Evolutionary conservation across 129 eudicot species (phyloP).

Genomic region (Glebionis coronaria): DNA sequence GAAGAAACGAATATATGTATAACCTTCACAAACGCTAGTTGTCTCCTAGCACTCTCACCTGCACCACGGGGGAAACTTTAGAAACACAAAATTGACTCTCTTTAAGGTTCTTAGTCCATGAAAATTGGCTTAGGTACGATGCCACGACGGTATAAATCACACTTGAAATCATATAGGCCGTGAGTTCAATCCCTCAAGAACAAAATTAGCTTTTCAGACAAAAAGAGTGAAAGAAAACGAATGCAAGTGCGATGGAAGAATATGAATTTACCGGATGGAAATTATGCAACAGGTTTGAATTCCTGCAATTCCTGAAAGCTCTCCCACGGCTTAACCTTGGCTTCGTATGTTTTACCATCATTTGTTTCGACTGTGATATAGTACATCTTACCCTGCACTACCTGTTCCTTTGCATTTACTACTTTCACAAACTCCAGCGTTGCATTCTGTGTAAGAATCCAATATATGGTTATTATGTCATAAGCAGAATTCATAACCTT

Average conservation of each 20-base stretch:
- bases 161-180: not conserved
- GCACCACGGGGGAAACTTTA: not conserved
- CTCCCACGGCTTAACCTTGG: conserved; percentile 80
- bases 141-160: not conserved
- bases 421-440: conserved; percentile 60
- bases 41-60: conserved; percentile 16
- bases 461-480: conserved; percentile 1
- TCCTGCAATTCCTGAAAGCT: conserved; percentile 64
- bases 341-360: conserved; percentile 68
- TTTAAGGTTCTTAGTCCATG: not conserved
- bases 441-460: conserved; percentile 47
- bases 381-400: conserved; percentile 53
- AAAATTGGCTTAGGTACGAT: not conserved
- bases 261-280: conserved; percentile 13
- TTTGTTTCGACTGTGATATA: conserved; percentile 61
- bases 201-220: not conserved
- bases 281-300: conserved; percentile 39
- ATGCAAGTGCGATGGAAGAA: no score
- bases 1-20: not conserved
- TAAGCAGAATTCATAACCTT: no score
- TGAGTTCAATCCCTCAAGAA: not conserved
- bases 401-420: conserved; percentile 56
- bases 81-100: not conserved
- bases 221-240: no score
- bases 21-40: not conserved